These are phyloP conservation scores for Saprolegnia diclina DNA, from an alignment of 352 stramenopile genomes.

Conservation along the genomic window DNA sequence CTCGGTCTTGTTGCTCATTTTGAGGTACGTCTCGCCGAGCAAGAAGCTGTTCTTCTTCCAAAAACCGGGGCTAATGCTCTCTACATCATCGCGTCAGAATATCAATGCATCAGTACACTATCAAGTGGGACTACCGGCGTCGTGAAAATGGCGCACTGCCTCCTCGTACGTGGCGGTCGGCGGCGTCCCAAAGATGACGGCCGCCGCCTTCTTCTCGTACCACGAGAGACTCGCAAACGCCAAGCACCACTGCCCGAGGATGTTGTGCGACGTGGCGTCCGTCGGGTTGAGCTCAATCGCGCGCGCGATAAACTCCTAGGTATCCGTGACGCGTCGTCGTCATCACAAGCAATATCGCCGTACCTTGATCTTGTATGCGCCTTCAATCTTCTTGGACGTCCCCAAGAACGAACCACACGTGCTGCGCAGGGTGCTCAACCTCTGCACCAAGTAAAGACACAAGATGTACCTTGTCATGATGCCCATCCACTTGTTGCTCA, in stretches of 20 bases:
- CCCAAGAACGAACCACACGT: constrained; percentile 55
- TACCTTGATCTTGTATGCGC: constrained; percentile 59
- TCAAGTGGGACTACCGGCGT: constrained; percentile 36
- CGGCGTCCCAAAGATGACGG: constrained; percentile 59
- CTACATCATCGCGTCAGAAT: constrained; percentile 30
- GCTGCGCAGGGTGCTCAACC: constrained; percentile 22
- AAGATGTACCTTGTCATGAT: constrained; percentile 52
- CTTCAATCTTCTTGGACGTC: constrained; percentile 64
- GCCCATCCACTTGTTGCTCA: constrained; percentile 70
- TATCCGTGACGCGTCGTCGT: neutral
- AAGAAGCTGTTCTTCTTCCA: constrained; percentile 79
- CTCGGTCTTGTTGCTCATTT: constrained; percentile 49
- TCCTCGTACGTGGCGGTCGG: constrained; percentile 61
- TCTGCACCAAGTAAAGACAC: neutral
- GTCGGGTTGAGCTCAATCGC: constrained; percentile 64
- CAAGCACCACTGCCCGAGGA: constrained; percentile 69
- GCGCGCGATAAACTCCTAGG: constrained; percentile 57
- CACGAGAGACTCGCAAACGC: constrained; percentile 74
- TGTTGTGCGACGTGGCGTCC: constrained; percentile 58
- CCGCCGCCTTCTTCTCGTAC: constrained; percentile 61
- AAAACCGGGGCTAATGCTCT: constrained; percentile 54
- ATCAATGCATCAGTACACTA: constrained; percentile 1
- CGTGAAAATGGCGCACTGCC: constrained; percentile 43
- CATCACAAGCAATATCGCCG: neutral
- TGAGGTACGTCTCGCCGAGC: constrained; percentile 54